Conservation (phyloP, 495 filamentous ascomycete species). For the Jackrogersella minutella region DNA sequence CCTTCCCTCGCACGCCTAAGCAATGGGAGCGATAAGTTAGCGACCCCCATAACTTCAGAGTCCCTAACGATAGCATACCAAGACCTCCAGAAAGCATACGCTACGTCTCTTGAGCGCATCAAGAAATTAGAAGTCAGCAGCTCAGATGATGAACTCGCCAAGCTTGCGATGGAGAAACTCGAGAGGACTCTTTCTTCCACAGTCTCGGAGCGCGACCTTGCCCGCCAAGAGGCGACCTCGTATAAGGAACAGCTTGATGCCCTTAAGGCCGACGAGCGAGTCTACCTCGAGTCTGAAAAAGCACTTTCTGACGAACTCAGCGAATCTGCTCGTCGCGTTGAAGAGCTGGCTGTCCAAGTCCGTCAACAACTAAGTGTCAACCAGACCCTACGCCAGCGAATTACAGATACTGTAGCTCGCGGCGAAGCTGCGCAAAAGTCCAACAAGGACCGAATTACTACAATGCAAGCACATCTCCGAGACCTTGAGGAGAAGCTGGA, state of each 20-base stretch:
- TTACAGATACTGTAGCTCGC: conserved; percentile 83
- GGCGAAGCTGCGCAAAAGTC: conserved; percentile 85
- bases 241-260: conserved; percentile 70
- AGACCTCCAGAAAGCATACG: conserved; percentile 72
- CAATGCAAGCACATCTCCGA: conserved; percentile 80
- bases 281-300: conserved; percentile 69
- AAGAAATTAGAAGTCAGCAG: conserved; percentile 59
- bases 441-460: conserved; percentile 80
- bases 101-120: conserved; percentile 62
- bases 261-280: conserved; percentile 66
- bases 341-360: conserved; percentile 78
- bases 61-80: conserved; percentile 81
- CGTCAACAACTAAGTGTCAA: conserved; percentile 80
- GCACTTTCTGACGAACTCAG: conserved; percentile 70
- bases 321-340: conserved; percentile 75
- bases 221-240: conserved; percentile 64
- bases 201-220: conserved; percentile 75
- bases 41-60: conserved; percentile 64
- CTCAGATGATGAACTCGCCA: conserved; percentile 59
- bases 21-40: conserved; percentile 42
- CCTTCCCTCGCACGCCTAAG: conserved; percentile 60
- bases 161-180: conserved; percentile 66
- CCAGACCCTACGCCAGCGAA: conserved; percentile 73
- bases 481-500: conserved; percentile 84
- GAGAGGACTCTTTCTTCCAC: conserved; percentile 70